These are phyloP conservation scores for Aspergillus sergii DNA, from an alignment of 2,329 filamentous ascomycete genomes.

Conservation along the genomic window DNA sequence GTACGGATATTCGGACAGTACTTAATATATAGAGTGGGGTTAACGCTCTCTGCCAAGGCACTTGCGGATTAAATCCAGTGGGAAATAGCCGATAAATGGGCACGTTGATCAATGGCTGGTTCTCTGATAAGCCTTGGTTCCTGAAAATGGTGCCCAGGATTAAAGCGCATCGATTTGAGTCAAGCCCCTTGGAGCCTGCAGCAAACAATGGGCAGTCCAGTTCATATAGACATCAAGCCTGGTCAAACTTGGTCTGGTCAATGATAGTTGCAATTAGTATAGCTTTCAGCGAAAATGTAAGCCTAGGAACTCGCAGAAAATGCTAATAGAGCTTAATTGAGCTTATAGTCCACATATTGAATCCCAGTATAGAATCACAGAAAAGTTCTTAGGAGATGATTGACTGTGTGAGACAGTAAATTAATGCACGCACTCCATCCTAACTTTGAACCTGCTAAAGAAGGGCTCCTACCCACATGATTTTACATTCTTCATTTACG, in stretches of 20 bases:
- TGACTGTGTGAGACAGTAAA: too few species aligned
- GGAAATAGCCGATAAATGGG: too few species aligned
- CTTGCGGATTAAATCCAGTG: too few species aligned
- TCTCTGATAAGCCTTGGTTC: not conserved
- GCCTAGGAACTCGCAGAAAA: not conserved
- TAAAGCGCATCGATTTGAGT: not conserved
- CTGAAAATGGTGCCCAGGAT: not conserved
- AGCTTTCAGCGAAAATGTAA: not conserved
- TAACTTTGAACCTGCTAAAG: not conserved
- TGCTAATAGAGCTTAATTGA: not conserved
- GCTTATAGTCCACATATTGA: not conserved
- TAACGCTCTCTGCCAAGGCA: too few species aligned
- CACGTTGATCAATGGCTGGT: too few species aligned
- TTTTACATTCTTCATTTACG: not conserved
- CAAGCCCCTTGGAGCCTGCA: too few species aligned
- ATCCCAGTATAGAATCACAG: not conserved
- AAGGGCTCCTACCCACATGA: not conserved
- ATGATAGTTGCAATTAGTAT: not conserved
- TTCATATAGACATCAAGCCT: too few species aligned
- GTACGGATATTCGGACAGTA: too few species aligned
- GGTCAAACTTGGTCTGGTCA: not conserved
- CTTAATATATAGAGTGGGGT: too few species aligned
- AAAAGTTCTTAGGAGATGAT: not conserved
- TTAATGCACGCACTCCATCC: not conserved
- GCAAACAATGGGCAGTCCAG: too few species aligned